Evolutionary conservation across 805 yeast genomes (phyloP), one percentile per base, ranked within the genome.

Genomic region (Cyberlindnera misumaiensis): DNA sequence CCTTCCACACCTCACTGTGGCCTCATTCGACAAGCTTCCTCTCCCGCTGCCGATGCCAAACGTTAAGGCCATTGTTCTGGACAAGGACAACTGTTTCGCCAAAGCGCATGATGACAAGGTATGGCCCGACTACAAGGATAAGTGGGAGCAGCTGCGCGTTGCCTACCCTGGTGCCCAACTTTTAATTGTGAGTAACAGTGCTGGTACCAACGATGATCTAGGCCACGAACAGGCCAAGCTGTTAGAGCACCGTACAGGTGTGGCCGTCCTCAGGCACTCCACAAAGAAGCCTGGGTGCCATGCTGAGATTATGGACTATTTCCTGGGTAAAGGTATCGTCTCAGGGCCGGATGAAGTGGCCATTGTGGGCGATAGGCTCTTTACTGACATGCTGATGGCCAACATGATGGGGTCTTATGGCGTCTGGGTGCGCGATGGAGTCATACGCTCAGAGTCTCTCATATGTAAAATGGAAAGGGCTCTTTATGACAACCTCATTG

Each of bases 41-140:
- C 46, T 73, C 17, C 38, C 93, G 0, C 45, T 73, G 18, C 37
- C 36, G 5, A 36, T 51, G 42, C 40, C 61, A 34, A 49, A 50
- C 5, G 82, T 85, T 41, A 80, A 76, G 52, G 95, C 88, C 0
- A 71, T 89, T 2, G 90, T 93, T 0, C 65, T 93, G 18, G 98
- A 93, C 55, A 93, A 93, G 58, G 98, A 93, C 62, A 93, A 93
- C 59, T 90, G 97, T 55, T 84, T 93, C 57, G 95, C 98, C 5
- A 72, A 74, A 42, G 89, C 89, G 27, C 83, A 85, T 39, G 83
- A 78, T 43, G 83, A 80, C 43, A 72, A 75, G 42, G 83, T 90
- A 1, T 88, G 86, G 84, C 87, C 84, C 0, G 83, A 64, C 2
- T 89, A 88, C 46, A 47, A 49, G 11, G 63, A 59, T 49, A 53